Evolutionary conservation across 331 rosid species (phyloP).

Genomic region (Quercus lobata): DNA sequence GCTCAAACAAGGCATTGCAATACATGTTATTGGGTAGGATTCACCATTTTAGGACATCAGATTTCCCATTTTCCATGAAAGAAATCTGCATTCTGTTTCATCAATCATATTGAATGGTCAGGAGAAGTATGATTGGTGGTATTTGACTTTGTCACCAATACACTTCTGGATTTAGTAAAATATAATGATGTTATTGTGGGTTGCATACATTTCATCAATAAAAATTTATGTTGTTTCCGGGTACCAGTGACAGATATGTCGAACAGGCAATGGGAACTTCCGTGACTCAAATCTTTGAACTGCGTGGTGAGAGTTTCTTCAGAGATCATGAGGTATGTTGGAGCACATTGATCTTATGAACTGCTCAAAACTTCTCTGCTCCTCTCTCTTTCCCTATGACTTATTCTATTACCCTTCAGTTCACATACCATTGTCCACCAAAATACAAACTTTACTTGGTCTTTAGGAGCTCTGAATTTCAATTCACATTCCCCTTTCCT

Average conservation of each 20-base stretch:
- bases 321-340: slow-evolving; percentile 20
- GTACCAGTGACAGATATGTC: slow-evolving; percentile 16
- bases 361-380: background rate
- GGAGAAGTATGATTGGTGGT: background rate
- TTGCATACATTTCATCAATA: background rate
- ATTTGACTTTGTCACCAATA: background rate
- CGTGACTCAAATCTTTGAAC: slow-evolving; percentile 18
- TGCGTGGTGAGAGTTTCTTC: slow-evolving; percentile 19
- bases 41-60: background rate
- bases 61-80: background rate
- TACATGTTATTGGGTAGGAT: background rate
- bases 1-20: background rate
- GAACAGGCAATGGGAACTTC: slow-evolving; percentile 16
- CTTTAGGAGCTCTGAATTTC: background rate
- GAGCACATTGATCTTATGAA: background rate
- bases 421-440: background rate
- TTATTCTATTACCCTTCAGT: background rate
- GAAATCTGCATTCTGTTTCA: background rate
- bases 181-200: background rate
- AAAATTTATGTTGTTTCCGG: background rate
- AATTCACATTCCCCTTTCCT: background rate
- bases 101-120: background rate
- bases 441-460: background rate
- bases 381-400: background rate
- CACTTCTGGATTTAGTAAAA: background rate